phyloP scores from a whole-genome alignment of 768 basidiomycete genomes.

The Mycena filopes region DNA sequence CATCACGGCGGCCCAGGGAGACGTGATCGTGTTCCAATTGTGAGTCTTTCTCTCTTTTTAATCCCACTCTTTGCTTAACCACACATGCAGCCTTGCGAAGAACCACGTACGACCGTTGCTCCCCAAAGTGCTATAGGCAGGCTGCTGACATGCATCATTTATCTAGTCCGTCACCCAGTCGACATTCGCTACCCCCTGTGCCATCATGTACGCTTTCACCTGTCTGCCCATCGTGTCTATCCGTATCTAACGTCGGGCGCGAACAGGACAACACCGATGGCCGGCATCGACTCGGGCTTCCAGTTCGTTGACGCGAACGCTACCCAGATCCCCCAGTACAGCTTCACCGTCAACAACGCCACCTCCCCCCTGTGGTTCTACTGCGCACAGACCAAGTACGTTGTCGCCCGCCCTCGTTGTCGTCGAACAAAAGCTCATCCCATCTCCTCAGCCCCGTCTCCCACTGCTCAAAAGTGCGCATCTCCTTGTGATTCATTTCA shows the following conservation, averaged over 20 bases:
- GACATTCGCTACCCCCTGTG: conserved; percentile 56
- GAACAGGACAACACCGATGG: conserved; percentile 37
- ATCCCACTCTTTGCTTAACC: not conserved
- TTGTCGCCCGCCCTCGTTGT: not conserved
- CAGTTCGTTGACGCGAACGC: conserved; percentile 42
- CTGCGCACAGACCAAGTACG: conserved; percentile 47
- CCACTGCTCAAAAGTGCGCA: too few relatives aligned
- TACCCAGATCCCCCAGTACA: conserved; percentile 47
- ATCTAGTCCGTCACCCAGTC: conserved; percentile 57
- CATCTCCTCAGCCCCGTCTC: too few relatives aligned
- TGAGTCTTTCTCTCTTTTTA: conserved; percentile 15
- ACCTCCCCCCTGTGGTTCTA: conserved; percentile 58
- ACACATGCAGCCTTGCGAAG: conserved; percentile 36
- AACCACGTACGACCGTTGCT: conserved; percentile 43
- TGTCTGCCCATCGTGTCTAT: too few relatives aligned
- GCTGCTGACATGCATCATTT: not conserved
- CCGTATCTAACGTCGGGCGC: not conserved
- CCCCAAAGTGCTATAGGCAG: too few relatives aligned
- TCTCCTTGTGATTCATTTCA: too few relatives aligned
- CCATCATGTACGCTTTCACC: conserved; percentile 30
- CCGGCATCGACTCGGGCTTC: conserved; percentile 55
- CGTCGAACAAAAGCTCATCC: not conserved
- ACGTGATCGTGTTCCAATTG: conserved; percentile 33
- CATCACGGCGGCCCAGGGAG: conserved; percentile 33
- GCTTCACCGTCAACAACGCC: conserved; percentile 50